Evolutionary conservation across 306 rosid genomes (phyloP), one percentile per base, ranked within the genome.

Genomic region (Sechiopsis laciniata): DNA sequence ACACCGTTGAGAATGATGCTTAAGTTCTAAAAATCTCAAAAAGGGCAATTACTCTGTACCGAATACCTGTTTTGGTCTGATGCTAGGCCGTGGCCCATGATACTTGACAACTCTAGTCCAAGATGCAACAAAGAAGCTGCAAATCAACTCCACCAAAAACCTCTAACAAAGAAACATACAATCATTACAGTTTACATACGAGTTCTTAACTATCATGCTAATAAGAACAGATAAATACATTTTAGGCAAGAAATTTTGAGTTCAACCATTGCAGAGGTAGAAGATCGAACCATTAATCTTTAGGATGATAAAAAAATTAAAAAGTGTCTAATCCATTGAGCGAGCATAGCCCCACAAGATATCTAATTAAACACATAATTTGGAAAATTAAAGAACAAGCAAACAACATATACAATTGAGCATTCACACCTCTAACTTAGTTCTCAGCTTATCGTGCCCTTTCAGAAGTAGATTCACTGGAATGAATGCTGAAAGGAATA

Each of bases 61-160:
- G 72, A 75, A 63, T 66, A 86, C 99, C 92, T 89, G 99, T 74
- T 87, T 87, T 22, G 99, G 95, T 65, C 99, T 82, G 74, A 83
- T 87, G 82, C 96, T 87, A 76, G 98, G 98, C 82, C 89, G 85
- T 75, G 98, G 98, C 22, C 98, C 98, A 75, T 90, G 97, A 85
- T 94, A 94, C 84, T 85, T 94, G 68, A 94, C 96, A 78, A 94
- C 99, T 71, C 99, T 97, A 74, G 99, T 94, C 99, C 99, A 94
- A 55, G 99, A 94, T 55, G 99, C 95, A 81, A 89, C 99, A 86
- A 94, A 94, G 95, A 94, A 90, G 83, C 96, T 76, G 79, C 98
- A 94, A 63, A 94, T 89, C 81, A 94, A 82, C 92, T 94, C 98
- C 80, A 89, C 98, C 89, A 94, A 85, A 40, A 66, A 64, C 83